These are phyloP conservation scores for Paraphaeosphaeria sporulosa DNA, from an alignment of 2,329 filamentous ascomycete species.

Conservation along the genomic window DNA sequence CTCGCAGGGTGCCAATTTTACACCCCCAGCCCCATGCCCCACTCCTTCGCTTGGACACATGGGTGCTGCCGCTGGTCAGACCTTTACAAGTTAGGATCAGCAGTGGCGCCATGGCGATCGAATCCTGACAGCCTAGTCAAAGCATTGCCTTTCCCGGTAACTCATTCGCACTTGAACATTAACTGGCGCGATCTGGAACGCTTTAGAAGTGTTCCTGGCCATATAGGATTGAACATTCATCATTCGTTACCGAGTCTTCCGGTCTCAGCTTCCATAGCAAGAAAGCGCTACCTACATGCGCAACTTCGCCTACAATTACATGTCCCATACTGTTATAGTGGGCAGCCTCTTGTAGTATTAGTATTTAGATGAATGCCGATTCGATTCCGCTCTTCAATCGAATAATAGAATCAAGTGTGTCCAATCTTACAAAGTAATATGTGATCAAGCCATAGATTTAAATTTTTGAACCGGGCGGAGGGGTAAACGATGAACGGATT, in stretches of 20 bases:
- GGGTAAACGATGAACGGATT: too few relatives aligned
- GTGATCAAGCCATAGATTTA: too few relatives aligned
- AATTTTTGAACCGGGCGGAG: too few relatives aligned
- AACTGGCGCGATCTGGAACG: background rate
- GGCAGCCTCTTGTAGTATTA: too few relatives aligned
- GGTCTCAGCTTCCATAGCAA: too few relatives aligned
- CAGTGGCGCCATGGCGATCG: background rate
- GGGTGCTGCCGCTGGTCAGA: background rate
- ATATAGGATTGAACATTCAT: background rate
- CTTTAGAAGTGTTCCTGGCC: background rate
- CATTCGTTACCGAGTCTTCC: background rate
- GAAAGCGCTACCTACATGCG: too few relatives aligned
- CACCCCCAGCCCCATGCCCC: background rate
- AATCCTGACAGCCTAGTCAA: background rate
- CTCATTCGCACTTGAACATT: background rate
- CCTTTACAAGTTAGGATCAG: background rate
- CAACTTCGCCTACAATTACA: too few relatives aligned
- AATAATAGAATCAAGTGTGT: too few relatives aligned
- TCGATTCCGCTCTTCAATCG: too few relatives aligned
- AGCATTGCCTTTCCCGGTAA: background rate
- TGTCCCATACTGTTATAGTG: too few relatives aligned
- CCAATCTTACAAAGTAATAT: too few relatives aligned
- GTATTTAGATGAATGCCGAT: too few relatives aligned
- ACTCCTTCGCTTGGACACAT: background rate
- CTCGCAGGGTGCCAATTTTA: background rate